Evolutionary conservation across 805 yeast genomes (phyloP).

Genomic region (Crinitomyces ghanaensis): DNA sequence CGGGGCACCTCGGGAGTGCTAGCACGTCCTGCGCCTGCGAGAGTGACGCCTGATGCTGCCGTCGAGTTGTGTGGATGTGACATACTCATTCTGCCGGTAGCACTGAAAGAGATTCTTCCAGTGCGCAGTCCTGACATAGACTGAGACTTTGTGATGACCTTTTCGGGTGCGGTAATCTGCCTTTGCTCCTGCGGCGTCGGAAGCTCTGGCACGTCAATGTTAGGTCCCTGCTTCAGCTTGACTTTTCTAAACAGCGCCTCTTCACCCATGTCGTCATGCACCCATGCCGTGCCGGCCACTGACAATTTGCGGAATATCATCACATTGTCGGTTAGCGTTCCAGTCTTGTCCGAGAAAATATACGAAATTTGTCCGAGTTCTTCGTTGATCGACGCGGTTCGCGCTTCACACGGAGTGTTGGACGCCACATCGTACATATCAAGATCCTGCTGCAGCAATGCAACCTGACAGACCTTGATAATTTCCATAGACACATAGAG

Average conservation of each 20-base stretch:
- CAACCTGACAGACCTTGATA: conserved; percentile 77
- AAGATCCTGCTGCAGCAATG: conserved; percentile 75
- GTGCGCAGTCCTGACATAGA: no score
- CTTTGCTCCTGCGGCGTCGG: no score
- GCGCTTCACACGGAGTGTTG: conserved; percentile 87
- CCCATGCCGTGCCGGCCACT: conserved; percentile 82
- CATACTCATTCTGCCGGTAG: no score
- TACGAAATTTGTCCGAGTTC: conserved; percentile 96
- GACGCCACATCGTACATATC: conserved; percentile 85
- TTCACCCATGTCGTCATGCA: no score
- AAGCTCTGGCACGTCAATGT: no score
- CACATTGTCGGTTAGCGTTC: conserved; percentile 87
- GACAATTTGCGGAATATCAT: conserved; percentile 88
- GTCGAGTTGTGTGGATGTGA: no score
- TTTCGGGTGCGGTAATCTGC: no score
- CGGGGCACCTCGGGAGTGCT: neutral
- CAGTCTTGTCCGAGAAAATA: conserved; percentile 92
- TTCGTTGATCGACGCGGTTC: conserved; percentile 90
- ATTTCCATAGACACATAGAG: conserved; percentile 95
- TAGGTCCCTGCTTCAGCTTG: no score
- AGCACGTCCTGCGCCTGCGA: neutral
- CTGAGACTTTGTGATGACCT: no score
- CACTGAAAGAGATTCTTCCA: no score
- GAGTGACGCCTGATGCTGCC: no score
- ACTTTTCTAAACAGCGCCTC: no score